phyloP scores from a whole-genome alignment of 2,329 filamentous ascomycete species.

The Tolypocladium amazonense region DNA sequence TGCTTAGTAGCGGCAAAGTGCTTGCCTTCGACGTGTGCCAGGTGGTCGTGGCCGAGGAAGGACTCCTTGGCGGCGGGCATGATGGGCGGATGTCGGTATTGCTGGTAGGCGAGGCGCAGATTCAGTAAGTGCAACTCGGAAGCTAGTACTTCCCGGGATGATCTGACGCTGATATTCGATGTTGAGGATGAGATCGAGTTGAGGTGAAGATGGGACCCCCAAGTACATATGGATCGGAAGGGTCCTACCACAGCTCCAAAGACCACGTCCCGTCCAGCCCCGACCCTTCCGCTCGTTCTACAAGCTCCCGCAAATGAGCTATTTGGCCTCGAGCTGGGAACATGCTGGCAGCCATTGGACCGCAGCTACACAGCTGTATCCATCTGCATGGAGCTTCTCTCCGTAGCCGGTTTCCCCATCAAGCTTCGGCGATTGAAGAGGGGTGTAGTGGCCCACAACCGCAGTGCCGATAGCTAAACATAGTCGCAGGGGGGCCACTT shows the following conservation, averaged over 20 bases:
- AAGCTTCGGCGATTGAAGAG: background rate
- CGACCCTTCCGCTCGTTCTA: background rate
- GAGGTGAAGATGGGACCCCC: background rate
- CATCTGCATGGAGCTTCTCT: background rate
- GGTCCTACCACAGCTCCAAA: background rate
- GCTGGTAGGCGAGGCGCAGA: background rate
- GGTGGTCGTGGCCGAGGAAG: conserved; percentile 2
- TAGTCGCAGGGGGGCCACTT: background rate
- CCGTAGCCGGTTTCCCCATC: background rate
- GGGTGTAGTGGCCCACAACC: background rate
- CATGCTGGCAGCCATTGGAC: background rate
- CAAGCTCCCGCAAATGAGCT: background rate
- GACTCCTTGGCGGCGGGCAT: conserved; percentile 10
- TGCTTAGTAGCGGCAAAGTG: conserved; percentile 5
- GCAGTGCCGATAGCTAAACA: background rate
- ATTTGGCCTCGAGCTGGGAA: background rate
- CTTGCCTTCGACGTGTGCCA: conserved; percentile 6
- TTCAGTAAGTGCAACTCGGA: background rate
- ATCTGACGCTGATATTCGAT: background rate
- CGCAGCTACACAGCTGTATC: background rate
- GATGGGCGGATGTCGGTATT: background rate
- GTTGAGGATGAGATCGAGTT: background rate
- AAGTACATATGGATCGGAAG: background rate
- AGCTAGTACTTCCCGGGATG: background rate
- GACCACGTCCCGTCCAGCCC: background rate